Percentiles rank a stretch among this genome's conserved stretches.
These are phyloP conservation scores for Bothriochloa decipiens DNA, from an alignment of 176 grass and related monocot genomes.

Conservation along the genomic window DNA sequence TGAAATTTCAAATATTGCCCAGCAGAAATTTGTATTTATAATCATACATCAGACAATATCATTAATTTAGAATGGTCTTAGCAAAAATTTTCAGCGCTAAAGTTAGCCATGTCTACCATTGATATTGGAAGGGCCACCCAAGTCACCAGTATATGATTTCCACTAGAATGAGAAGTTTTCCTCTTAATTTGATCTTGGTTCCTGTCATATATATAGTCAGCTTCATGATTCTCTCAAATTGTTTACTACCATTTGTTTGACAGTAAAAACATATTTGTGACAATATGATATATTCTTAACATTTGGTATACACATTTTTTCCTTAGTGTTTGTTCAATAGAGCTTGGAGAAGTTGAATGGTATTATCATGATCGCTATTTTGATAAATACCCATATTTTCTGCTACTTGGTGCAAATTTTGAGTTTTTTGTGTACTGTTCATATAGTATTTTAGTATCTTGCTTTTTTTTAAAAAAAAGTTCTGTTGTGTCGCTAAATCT, in stretches of 20 bases:
- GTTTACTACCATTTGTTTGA: not conserved
- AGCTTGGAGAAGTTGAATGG: not conserved
- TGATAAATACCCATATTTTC: not conserved
- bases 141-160: not conserved
- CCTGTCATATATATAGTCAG: not conserved
- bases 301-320: not conserved
- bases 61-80: not conserved
- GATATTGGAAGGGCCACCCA: not conserved
- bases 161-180: not conserved
- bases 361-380: constrained; percentile 5
- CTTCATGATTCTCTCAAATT: not conserved
- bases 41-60: not conserved
- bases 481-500: constrained; percentile 15
- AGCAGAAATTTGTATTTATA: not conserved
- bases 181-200: not conserved
- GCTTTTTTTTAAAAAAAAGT: not conserved
- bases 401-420: not conserved
- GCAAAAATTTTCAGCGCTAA: not conserved
- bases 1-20: not conserved
- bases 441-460: not conserved
- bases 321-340: not conserved
- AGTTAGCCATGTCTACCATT: not conserved
- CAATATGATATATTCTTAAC: not conserved
- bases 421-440: not conserved
- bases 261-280: not conserved